Evolutionary conservation across 306 rosid genomes (phyloP), one percentile per base, ranked within the genome.

Genomic region (Vicia faba): DNA sequence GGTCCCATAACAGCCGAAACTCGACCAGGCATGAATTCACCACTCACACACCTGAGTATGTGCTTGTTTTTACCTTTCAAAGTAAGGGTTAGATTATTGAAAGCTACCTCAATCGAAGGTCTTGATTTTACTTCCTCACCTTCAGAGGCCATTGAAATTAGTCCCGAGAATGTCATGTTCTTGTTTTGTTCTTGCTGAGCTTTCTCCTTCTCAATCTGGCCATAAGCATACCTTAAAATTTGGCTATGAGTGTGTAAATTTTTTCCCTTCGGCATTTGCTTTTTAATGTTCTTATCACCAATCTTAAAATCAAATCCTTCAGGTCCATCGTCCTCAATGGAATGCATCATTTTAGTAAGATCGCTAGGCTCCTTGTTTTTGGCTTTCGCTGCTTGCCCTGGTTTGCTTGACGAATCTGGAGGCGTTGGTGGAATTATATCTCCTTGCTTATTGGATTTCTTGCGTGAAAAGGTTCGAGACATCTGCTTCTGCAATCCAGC

Each of bases 1-100:
- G 96, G 96, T 75, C 96, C 96, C 96, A 89, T 89, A 64, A 86
- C 96, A 61, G 88, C 96, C 28, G 96, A 79, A 60, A 89, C 87
- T 72, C 93, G 83, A 75, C 96, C 91, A 3, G 96, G 96, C 76
- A 67, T 73, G 62, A 89, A 31, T 78, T 89, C 86, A 58, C 96
- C 96, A 0, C 76, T 79, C 63, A 89, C 92, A 75, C 91, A 79
- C 80, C 93, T 86, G 59, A 86, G 38, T 25, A 89, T 16, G 35
- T 85, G 88, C 66, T 71, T 86, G 10, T 78, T 68, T 79, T 89
- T 89, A 61, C 91, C 87, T 68, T 74, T 86, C 69, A 89, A 46
- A 50, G 93, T 89, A 13, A 89, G 88, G 66, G 93, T 86, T 62
- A 89, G 69, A 68, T 86, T 87, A 64, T 84, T 87, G 72, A 89